Evolutionary conservation across 352 stramenopile species (phyloP), one percentile per base, ranked within the genome.

Genomic region (Globisporangium yorkense): DNA sequence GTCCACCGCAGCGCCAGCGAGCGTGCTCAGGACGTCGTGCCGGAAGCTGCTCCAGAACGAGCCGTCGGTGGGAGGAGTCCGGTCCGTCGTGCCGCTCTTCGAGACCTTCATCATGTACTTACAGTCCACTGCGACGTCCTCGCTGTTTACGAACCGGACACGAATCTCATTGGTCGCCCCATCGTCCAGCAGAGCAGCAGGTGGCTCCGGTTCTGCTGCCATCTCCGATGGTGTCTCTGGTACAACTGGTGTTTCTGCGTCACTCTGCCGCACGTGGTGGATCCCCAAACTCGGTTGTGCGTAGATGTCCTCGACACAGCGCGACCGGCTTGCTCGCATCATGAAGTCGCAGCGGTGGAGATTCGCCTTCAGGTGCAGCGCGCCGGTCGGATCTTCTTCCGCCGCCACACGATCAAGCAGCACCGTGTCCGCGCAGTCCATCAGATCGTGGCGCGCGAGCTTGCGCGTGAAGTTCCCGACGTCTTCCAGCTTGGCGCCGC

Each of bases 271-370:
- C 54, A 68, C 61, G 50, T 76, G 67, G 9, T 51, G 51, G 18
- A 93, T 74, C 51, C 79, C 56, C 31, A 90, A 60, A 45, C 74
- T 65, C 9, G 77, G 73, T 20, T 80, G 70, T 1, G 69, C 72
- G 20, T 75, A 59, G 9, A 76, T 56, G 47, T 90, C 82, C 20
- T 77, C 77, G 5, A 84, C 51, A 48, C 83, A 94, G 4, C 74
- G 78, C 41, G 69, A 76, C 27, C 84, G 68, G 37, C 84, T 92
- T 16, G 70, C 61, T 62, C 82, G 72, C 76, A 95, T 91, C 57
- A 94, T 72, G 33, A 84, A 86, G 56, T 95, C 86, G 46, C 84
- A 93, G 21, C 81, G 83, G 54, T 95, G 86, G 15, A 81, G 43
- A 29, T 80, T 65, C 27, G 77, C 82, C 21, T 74, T 74, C 15